Evolutionary conservation across 768 basidiomycete species (phyloP).

Genomic region (Boletus pseudo-olivaceus): DNA sequence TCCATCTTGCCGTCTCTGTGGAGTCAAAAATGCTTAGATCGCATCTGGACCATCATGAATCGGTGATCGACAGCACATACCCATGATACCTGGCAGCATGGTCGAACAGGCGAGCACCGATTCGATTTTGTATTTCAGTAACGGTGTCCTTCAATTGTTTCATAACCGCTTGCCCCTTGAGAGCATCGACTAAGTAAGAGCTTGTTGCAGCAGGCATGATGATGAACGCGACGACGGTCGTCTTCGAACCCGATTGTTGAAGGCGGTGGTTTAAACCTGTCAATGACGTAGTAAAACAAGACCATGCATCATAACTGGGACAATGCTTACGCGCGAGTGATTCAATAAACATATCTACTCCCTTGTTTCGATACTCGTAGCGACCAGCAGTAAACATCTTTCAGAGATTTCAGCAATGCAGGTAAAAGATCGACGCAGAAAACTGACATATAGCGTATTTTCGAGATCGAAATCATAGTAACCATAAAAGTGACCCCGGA

Average conservation of each 20-base stretch:
- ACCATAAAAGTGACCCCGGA: slow-evolving; percentile 97
- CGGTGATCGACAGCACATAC: slow-evolving; percentile 40
- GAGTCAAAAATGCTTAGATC: neutral
- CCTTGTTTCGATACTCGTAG: slow-evolving; percentile 99
- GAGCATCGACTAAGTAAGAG: slow-evolving; percentile 95
- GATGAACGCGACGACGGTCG: slow-evolving; percentile 95
- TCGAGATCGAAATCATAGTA: slow-evolving; percentile 96
- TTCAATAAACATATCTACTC: slow-evolving; percentile 99
- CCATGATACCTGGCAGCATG: slow-evolving; percentile 91
- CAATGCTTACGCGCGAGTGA: slow-evolving; percentile 72
- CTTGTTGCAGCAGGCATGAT: slow-evolving; percentile 97
- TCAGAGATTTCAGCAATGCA: slow-evolving; percentile 4
- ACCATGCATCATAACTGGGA: neutral
- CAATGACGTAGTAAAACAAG: neutral
- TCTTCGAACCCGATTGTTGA: slow-evolving; percentile 59
- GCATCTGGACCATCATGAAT: neutral
- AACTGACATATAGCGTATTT: slow-evolving; percentile 76
- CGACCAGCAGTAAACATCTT: slow-evolving; percentile 99
- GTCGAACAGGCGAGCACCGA: slow-evolving; percentile 91
- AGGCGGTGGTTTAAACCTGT: slow-evolving; percentile 58
- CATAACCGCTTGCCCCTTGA: slow-evolving; percentile 96
- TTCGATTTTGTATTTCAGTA: slow-evolving; percentile 89
- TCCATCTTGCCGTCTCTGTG: slow-evolving; percentile 68
- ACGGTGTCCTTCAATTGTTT: slow-evolving; percentile 96
- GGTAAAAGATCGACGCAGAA: neutral